Evolutionary conservation across 768 basidiomycete genomes (phyloP).

Genomic region (Pulveroboletus ravenelii): DNA sequence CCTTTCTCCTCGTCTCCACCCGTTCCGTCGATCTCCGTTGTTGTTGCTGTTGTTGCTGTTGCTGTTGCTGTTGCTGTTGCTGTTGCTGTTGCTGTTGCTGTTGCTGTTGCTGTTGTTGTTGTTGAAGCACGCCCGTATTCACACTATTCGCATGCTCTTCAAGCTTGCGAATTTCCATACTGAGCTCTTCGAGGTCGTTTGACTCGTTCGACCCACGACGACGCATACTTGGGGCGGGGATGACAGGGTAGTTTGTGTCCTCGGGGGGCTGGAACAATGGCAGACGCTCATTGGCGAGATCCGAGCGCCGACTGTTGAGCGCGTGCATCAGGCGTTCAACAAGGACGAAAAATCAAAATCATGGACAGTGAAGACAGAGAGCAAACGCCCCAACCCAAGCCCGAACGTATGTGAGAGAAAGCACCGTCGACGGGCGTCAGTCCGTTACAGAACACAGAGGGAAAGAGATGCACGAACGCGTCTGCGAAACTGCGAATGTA

Average conservation of each 20-base stretch:
- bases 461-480: slow-evolving; percentile 48
- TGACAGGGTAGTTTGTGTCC: slow-evolving; percentile 37
- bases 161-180: slow-evolving; percentile 64
- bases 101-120: background rate
- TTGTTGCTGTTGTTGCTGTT: background rate
- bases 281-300: slow-evolving; percentile 70
- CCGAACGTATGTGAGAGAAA: background rate
- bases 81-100: background rate
- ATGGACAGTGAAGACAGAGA: background rate
- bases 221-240: slow-evolving; percentile 63
- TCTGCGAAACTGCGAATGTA: slow-evolving; percentile 72
- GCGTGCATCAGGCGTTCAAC: background rate
- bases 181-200: slow-evolving; percentile 38
- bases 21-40: slow-evolving; percentile 44
- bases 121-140: background rate
- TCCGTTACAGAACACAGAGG: background rate
- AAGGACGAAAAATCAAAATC: background rate
- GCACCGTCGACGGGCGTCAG: background rate
- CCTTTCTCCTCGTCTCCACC: slow-evolving; percentile 50
- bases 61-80: background rate
- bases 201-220: slow-evolving; percentile 38
- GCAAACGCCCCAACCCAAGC: background rate
- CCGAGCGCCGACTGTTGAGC: slow-evolving; percentile 56
- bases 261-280: slow-evolving; percentile 46
- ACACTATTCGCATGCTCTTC: slow-evolving; percentile 51